Evolutionary conservation across 495 filamentous ascomycete species (phyloP).

Genomic region (Opeltia flavorubescens): DNA sequence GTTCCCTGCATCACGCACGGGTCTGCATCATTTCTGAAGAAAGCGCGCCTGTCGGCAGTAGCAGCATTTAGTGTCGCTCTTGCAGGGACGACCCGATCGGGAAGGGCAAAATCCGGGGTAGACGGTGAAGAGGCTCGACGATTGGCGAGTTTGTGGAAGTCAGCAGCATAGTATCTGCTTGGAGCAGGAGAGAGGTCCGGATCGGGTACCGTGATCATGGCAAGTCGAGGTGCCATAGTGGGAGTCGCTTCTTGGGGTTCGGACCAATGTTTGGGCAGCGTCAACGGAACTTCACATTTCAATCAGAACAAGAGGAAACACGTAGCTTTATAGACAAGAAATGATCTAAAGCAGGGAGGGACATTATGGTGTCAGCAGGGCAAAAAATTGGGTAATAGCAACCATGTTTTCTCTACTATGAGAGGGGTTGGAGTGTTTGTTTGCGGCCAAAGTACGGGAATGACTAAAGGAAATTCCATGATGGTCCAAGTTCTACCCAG

Average conservation of each 20-base stretch:
- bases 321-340: neutral
- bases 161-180: conserved; percentile 13
- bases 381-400: neutral
- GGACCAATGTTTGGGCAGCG: neutral
- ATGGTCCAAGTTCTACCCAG: too few species aligned
- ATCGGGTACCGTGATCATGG: conserved; percentile 11
- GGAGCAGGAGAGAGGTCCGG: conserved; percentile 9
- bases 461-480: neutral
- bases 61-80: neutral
- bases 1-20: conserved; percentile 1
- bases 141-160: conserved; percentile 18
- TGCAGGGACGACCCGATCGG: neutral
- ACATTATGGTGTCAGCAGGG: neutral
- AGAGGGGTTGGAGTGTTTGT: neutral
- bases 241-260: neutral
- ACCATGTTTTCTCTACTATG: neutral
- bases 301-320: neutral
- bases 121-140: conserved; percentile 5
- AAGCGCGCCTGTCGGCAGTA: conserved; percentile 19
- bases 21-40: conserved; percentile 2
- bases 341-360: too few species aligned
- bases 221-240: neutral
- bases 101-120: conserved; percentile 13
- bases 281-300: neutral
- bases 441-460: neutral